Evolutionary conservation across 2,329 filamentous ascomycete genomes (phyloP).

Genomic region (Fusarium fujikuroi): DNA sequence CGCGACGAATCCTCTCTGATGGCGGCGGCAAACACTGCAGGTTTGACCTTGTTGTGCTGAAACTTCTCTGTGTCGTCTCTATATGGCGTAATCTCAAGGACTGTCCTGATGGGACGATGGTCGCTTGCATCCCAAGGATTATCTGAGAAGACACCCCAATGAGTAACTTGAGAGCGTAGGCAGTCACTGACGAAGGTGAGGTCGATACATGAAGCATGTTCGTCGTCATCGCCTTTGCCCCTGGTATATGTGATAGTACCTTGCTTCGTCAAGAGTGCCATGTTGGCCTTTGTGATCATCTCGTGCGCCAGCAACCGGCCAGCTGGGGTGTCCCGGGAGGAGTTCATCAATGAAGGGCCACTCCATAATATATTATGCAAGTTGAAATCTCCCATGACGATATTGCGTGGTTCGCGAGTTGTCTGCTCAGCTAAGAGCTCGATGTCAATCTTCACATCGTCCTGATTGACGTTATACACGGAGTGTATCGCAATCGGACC

Average conservation of each 20-base stretch:
- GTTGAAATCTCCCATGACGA: constrained; percentile 17
- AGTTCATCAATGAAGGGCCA: background rate
- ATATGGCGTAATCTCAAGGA: background rate
- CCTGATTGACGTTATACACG: constrained; percentile 1
- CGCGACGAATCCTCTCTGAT: background rate
- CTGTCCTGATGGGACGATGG: background rate
- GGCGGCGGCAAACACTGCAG: background rate
- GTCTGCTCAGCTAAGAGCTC: background rate
- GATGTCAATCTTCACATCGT: background rate
- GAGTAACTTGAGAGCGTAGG: background rate
- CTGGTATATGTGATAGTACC: constrained; percentile 1
- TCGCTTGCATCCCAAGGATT: background rate
- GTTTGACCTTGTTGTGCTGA: background rate
- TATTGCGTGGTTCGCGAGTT: background rate
- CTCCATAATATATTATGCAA: background rate
- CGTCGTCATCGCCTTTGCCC: background rate
- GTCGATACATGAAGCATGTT: background rate
- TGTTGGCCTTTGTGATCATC: background rate
- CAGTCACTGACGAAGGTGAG: background rate
- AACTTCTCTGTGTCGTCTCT: background rate
- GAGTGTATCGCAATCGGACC: background rate
- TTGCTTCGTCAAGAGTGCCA: background rate
- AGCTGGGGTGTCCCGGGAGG: background rate
- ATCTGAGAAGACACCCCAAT: background rate
- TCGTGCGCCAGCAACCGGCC: background rate